Evolutionary conservation across 306 rosid species (phyloP).

Genomic region (Lathyrus aphaca): DNA sequence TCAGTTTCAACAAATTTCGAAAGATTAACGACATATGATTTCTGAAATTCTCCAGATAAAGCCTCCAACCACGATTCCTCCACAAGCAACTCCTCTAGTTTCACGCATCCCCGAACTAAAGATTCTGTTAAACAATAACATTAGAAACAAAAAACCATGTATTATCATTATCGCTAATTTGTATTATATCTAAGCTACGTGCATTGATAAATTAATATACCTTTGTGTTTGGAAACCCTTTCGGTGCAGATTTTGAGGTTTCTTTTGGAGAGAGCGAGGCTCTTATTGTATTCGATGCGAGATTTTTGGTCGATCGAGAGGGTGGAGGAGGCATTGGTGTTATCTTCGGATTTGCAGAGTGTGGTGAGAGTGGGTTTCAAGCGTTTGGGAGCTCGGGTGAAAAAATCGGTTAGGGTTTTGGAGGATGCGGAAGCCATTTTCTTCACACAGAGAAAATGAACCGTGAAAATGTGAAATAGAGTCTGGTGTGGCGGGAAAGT

Average conservation of each 20-base stretch:
- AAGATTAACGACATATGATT: conserved; percentile 71
- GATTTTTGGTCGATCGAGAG: conserved; percentile 51
- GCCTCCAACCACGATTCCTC: conserved; percentile 81
- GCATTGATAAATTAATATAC: conserved; percentile 5
- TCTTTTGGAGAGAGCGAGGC: conserved; percentile 65
- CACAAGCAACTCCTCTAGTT: conserved; percentile 75
- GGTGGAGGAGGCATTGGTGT: conserved; percentile 3
- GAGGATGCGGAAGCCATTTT: conserved; percentile 47
- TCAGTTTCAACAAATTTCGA: conserved; percentile 67
- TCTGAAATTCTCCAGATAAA: conserved; percentile 66
- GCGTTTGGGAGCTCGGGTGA: conserved; percentile 63
- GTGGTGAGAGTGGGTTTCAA: conserved; percentile 44
- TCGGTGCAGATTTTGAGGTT: conserved; percentile 67
- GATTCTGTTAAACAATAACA: background rate
- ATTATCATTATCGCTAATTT: too few species aligned
- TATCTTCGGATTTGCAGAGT: conserved; percentile 34
- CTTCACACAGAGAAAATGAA: background rate
- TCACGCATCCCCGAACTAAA: conserved; percentile 39
- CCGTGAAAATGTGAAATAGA: conserved; percentile 6
- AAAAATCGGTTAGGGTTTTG: conserved; percentile 62
- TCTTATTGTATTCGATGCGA: conserved; percentile 65
- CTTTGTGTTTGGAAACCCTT: conserved; percentile 52
- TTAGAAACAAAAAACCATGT: conserved; percentile 5
- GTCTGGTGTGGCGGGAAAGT: conserved; percentile 33
- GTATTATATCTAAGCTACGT: background rate